These are phyloP conservation scores for Aegilops tauschii DNA, from an alignment of 176 grass and related monocot species.

Conservation along the genomic window DNA sequence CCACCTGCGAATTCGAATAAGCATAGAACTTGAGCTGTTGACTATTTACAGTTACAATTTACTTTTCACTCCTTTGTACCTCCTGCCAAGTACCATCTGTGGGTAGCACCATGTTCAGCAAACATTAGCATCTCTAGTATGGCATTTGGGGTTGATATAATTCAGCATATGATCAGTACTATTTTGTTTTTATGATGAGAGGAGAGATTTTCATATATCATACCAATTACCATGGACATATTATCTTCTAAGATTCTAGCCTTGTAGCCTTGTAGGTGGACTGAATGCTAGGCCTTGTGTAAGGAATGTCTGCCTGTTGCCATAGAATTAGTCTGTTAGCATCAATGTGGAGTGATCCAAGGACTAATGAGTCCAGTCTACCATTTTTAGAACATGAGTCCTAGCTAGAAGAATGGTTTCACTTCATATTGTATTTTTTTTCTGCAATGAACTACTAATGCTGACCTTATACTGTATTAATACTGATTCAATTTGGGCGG, in stretches of 20 bases:
- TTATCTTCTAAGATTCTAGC: neutral
- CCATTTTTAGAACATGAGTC: neutral
- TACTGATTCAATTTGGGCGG: neutral
- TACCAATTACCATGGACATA: neutral
- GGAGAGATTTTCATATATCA: neutral
- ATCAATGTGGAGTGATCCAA: neutral
- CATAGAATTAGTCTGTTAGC: neutral
- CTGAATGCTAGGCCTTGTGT: neutral
- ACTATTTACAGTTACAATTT: neutral
- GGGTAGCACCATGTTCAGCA: neutral
- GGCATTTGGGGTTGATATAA: neutral
- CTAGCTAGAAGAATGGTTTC: neutral
- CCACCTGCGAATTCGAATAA: neutral
- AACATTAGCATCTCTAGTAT: neutral
- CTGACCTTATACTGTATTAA: too few relatives aligned
- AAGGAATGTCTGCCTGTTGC: neutral
- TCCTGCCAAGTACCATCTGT: neutral
- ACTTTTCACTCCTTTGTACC: neutral
- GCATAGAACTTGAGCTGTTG: neutral
- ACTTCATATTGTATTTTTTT: neutral
- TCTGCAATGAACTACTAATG: neutral
- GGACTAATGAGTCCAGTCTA: neutral
- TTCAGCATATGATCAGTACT: neutral
- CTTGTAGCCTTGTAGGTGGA: neutral
- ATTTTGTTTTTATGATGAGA: conserved; percentile 7